Conservation (phyloP, 495 filamentous ascomycete genomes). For the Aspergillus sclerotioniger region DNA sequence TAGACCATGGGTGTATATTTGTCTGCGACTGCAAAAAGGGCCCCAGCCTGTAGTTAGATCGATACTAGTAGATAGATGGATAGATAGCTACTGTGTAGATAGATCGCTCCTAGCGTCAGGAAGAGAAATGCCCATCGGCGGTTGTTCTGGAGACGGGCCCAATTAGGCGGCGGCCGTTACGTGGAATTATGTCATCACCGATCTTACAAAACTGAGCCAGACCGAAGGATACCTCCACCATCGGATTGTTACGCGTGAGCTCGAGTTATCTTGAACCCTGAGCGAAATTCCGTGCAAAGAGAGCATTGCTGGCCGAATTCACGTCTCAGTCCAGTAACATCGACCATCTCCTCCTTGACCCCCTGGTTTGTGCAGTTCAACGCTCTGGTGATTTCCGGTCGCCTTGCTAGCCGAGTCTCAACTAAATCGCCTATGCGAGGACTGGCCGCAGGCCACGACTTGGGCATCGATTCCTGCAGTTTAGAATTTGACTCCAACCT, state of each 20-base stretch:
- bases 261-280: conserved; percentile 13
- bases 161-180: conserved; percentile 27
- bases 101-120: not conserved
- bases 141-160: conserved; percentile 5
- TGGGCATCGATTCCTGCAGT: conserved; percentile 25
- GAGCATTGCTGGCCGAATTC: not conserved
- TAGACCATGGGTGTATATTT: not conserved
- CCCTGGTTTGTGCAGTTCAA: not conserved
- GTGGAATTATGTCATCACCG: conserved; percentile 46
- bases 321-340: not conserved
- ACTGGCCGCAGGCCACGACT: conserved; percentile 29
- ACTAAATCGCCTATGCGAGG: conserved; percentile 32
- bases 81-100: not conserved
- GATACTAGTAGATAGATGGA: too few species aligned
- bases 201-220: conserved; percentile 20
- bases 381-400: conserved; percentile 18
- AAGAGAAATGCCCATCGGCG: not conserved
- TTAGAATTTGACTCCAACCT: conserved; percentile 19
- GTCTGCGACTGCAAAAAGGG: too few species aligned
- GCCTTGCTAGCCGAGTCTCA: conserved; percentile 17
- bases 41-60: too few species aligned
- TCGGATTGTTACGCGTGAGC: conserved; percentile 22
- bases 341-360: not conserved
- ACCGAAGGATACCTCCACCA: conserved; percentile 15
- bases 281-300: conserved; percentile 9